phyloP scores from a whole-genome alignment of 208 protist species.

The Acanthamoeba rhysodes region DNA sequence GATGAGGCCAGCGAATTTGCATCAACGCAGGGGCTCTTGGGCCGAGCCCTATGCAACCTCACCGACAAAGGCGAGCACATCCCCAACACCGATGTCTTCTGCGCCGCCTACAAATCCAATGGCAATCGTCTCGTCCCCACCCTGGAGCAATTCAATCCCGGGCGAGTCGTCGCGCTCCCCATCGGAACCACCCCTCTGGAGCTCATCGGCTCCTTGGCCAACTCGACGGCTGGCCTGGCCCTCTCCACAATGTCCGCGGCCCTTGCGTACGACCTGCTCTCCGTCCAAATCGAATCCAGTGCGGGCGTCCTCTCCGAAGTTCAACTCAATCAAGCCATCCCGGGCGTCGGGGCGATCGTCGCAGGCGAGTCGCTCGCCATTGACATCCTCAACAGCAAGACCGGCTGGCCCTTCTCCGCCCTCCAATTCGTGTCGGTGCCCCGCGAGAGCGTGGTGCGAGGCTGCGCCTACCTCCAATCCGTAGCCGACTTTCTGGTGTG shows the following conservation, averaged over 20 bases:
- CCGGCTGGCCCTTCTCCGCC: background rate
- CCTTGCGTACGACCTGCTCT: too few species aligned
- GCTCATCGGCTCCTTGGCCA: too few species aligned
- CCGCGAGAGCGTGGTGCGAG: background rate
- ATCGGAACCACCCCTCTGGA: background rate
- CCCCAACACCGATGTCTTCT: background rate
- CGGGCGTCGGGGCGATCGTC: background rate
- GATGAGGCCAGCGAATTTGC: background rate
- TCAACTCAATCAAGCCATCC: background rate
- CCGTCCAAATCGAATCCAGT: too few species aligned
- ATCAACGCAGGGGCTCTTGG: background rate
- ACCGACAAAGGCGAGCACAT: background rate
- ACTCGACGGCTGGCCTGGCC: background rate
- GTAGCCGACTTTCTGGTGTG: slow-evolving; percentile 14
- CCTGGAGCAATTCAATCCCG: background rate
- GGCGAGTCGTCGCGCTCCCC: background rate
- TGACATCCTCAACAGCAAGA: background rate
- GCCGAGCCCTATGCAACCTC: background rate
- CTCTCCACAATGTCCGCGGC: background rate
- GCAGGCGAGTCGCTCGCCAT: background rate
- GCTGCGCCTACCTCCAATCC: background rate
- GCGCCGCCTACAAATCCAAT: background rate
- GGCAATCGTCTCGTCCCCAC: background rate
- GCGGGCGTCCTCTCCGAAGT: too few species aligned
- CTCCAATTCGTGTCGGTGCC: background rate